These are phyloP conservation scores for Pseudonectria buxi DNA, from an alignment of 2,329 filamentous ascomycete species.

Conservation along the genomic window DNA sequence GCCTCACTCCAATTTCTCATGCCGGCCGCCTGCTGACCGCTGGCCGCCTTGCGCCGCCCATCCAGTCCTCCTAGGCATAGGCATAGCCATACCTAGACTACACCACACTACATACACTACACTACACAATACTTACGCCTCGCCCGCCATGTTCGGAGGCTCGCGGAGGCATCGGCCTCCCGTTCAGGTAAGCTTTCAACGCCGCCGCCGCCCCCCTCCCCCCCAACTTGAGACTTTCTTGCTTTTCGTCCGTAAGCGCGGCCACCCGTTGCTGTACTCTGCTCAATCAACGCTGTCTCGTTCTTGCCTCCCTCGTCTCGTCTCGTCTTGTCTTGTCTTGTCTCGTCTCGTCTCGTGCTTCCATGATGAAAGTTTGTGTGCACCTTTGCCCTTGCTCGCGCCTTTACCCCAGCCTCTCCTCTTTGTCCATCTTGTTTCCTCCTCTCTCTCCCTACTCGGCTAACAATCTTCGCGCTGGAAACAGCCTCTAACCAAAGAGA, in stretches of 20 bases:
- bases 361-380: no score
- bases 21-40: constrained; percentile 15
- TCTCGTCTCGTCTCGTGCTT: no score
- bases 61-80: no score
- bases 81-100: no score
- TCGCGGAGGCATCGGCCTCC: constrained; percentile 44
- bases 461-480: constrained; percentile 19
- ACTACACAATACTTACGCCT: no score
- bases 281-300: no score
- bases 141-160: constrained; percentile 40
- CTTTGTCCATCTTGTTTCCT: constrained; percentile 1
- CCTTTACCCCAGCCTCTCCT: background rate
- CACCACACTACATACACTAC: no score
- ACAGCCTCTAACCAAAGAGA: constrained; percentile 57
- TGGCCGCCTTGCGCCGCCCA: constrained; percentile 7
- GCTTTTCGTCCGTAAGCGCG: constrained; percentile 12
- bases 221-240: constrained; percentile 18
- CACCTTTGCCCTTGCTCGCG: no score
- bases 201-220: constrained; percentile 7
- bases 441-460: constrained; percentile 6
- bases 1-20: constrained; percentile 8
- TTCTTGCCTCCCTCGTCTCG: no score
- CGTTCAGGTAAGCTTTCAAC: constrained; percentile 39
- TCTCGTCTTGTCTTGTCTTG: no score
- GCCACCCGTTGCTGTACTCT: background rate